Base-by-base conservation (phyloP, 1,139 yeast species). In the Scheffersomyces segobiensis region DNA sequence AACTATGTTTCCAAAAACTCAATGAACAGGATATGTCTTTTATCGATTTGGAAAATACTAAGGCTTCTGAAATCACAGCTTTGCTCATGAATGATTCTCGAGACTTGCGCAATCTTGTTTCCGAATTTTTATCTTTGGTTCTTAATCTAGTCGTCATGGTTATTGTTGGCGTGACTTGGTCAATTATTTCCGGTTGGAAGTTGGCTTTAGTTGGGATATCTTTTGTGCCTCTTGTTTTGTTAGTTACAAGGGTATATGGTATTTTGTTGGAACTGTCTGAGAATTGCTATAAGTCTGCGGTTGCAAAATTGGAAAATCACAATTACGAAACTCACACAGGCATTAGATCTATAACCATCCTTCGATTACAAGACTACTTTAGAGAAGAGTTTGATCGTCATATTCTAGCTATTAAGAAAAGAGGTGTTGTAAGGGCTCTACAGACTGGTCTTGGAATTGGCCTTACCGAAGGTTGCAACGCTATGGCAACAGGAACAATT, bases 141-240 rank as follows among this genome's bases (percentile, higher is more conserved):
- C 66, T 85, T 1, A 83, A 87, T 4, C 79, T 90, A 54, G 56
- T 83, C 1, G 75, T 86, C 0, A 79, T 93, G 57, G 76, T 88
- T 0, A 50, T 78, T 0, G 73, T 87, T 22, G 96, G 97, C 2
- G 64, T 87, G 4, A 75, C 85, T 5, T 93, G 98, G 98, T 87
- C 97, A 0, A 64, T 92, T 5, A 79, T 80, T 0, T 69, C 82
- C n/a, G 97, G 97, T 0, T 95, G 98, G 98, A 89, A 88, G 65
- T 76, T 95, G 54, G 85, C 97, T 0, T 73, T 93, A 18, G 95
- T 91, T 1, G 96, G 97, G 1, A 66, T 93, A 10, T 81, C 97
- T 0, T 79, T 93, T 69, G 81, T 90, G 10, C 96, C 97, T 0
- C 63, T 85, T 26, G 85, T 89, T 57, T 71, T 82, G 3, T 20